Base-by-base conservation (phyloP, 805 yeast species). In the Candida namnaoensis region DNA sequence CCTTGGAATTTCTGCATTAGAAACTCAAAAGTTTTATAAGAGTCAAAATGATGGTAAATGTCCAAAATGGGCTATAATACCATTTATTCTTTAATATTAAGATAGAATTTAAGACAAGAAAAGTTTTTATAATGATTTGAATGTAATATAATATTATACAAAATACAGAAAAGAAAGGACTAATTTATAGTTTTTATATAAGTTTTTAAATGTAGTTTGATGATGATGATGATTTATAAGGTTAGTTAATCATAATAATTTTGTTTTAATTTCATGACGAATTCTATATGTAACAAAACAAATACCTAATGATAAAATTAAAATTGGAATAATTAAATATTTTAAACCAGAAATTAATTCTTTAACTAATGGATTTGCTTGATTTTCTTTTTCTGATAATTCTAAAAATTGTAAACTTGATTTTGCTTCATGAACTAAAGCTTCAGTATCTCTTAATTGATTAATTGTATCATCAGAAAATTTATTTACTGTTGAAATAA, bases 221-320 rank as follows among this genome's bases (percentile, higher is more conserved):
- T 32, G n/a, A n/a, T n/a, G n/a, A n/a, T n/a, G n/a, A n/a, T n/a
- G 13, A 32, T 9, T 32, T 7, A 9, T 27, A 11, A 27, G 30
- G 12, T 27, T 27, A 38, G 12, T 7, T 10, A 7, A 27, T 60
- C 55, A 78, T 43, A 79, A 64, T 37, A 80, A 64, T 47, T 80
- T 80, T 8, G 81, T 64, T 50, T 76, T 79, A 43, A 80, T 76
- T 47, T 80, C 85, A 47, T 67, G 75, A 61, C 83, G 73, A 36
- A 80, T 60, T 53, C 76, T 68, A 55, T 69, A 71, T 23, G 77
- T 68, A 45, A 74, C 64, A 32, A 70, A 56, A 15, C 72, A 65
- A 42, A 77, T 61, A 1, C 66, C 58, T 4, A 68, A 47, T 26
- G 52, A 45, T 5, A 50, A 41, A 7, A 54, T 14, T 34, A 58